Base-by-base conservation (phyloP, 2,329 filamentous ascomycete species). In the Arthrobotrys sinensis region DNA sequence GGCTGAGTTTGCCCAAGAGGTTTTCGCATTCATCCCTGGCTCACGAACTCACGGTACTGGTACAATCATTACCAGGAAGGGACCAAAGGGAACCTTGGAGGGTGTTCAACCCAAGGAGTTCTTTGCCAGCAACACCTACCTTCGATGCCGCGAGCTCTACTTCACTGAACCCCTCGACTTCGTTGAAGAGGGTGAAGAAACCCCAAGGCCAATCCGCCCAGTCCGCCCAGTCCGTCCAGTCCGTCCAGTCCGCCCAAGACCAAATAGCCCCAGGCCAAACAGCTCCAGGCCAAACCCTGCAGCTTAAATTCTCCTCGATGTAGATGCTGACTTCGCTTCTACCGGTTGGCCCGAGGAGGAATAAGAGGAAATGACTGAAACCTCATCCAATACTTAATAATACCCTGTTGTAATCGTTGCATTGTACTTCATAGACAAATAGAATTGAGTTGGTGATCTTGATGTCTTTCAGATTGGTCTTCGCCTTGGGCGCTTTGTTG, bases 91-190 rank as follows among this genome's bases (percentile, higher is more conserved):
- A 53, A 72, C 52, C n/a, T 67, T 67, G 36, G 45, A 72, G 62
- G 62, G 67, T 50, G 75, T 78, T 19, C 52, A 68, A 28, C 43
- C 52, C 5, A 24, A 36, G 8, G 67, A 78, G 21, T 78, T 78
- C 67, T 64, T 45, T 48, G 62, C 52, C 36, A 55, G 52, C 24
- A 63, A 32, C 62, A 55, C 40, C 7, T 78, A 78, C 8, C 62
- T 67, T 45, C 62, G 67, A 34, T 78, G 53, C 75, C 67, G 66
- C 28, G 67, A 78, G 24, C 67, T 78, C 40, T 28, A 63, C 24
- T 14, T 36, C 4, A 78, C 62, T 28, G 19, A 63, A 3, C 40
- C 40, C 7, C 12, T 34, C 3, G 28, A 66, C 48, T 70, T 69
- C 32, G 32, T 77, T 34, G 21, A 36, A 1, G 38, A 45, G 6